Evolutionary conservation across 371 early-diverging fungal species (phyloP).

Genomic region (Batrachochytrium dendrobatidis): DNA sequence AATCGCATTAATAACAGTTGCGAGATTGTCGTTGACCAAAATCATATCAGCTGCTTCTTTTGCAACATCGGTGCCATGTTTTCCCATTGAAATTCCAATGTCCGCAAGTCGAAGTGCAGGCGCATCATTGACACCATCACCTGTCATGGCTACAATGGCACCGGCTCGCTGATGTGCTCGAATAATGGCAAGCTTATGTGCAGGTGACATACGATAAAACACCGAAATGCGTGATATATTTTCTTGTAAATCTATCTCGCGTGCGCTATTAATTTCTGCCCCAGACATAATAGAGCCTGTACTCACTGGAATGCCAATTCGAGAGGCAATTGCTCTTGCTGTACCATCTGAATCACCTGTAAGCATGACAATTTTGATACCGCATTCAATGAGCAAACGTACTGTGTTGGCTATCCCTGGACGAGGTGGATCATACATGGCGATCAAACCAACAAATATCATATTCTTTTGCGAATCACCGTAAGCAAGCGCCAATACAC

Average conservation of each 20-base stretch:
- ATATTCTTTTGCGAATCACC: slow-evolving; percentile 46
- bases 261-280: slow-evolving; percentile 59
- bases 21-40: slow-evolving; percentile 78
- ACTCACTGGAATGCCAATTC: slow-evolving; percentile 62
- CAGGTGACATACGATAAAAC: slow-evolving; percentile 47
- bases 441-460: slow-evolving; percentile 73
- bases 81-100: slow-evolving; percentile 88
- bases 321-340: slow-evolving; percentile 69
- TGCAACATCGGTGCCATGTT: slow-evolving; percentile 82
- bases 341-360: slow-evolving; percentile 87
- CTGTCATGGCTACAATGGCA: slow-evolving; percentile 52
- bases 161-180: slow-evolving; percentile 43
- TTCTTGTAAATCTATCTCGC: slow-evolving; percentile 35
- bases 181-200: slow-evolving; percentile 48
- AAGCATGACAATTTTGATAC: slow-evolving; percentile 77
- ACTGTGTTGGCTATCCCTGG: slow-evolving; percentile 63
- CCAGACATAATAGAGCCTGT: slow-evolving; percentile 60
- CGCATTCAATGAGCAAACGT: slow-evolving; percentile 53
- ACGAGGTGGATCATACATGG: slow-evolving; percentile 81
- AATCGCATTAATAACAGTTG: slow-evolving; percentile 73
- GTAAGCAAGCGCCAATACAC: slow-evolving; percentile 79
- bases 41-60: slow-evolving; percentile 92
- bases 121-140: slow-evolving; percentile 83
- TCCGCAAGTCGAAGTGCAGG: slow-evolving; percentile 85
- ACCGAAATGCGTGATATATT: slow-evolving; percentile 25